These are phyloP conservation scores for Elaeis oleifera DNA, from an alignment of 202 grass and related monocot genomes.

Conservation along the genomic window DNA sequence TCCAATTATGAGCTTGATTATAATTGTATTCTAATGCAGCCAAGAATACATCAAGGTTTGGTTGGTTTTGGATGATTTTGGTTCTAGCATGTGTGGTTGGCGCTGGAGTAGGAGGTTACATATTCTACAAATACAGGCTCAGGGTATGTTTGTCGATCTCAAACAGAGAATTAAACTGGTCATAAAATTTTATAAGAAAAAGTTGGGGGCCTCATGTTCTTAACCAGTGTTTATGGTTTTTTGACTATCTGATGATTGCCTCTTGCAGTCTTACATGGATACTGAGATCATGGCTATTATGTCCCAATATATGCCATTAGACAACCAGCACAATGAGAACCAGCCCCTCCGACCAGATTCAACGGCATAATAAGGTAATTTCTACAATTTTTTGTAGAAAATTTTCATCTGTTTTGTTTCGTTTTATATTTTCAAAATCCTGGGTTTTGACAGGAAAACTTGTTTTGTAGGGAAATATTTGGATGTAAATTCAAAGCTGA, in stretches of 20 bases:
- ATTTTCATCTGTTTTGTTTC: slow-evolving; percentile 18
- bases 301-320: slow-evolving; percentile 89
- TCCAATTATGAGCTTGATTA: too few relatives aligned
- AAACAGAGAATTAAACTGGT: neutral
- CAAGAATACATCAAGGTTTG: slow-evolving; percentile 40
- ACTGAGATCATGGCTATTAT: slow-evolving; percentile 79
- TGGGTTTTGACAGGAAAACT: neutral
- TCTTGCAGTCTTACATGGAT: slow-evolving; percentile 77
- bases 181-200: too few relatives aligned
- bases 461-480: slow-evolving; percentile 1
- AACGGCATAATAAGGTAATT: slow-evolving; percentile 1
- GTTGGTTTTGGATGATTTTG: slow-evolving; percentile 40
- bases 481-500: neutral
- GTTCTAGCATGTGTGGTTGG: slow-evolving; percentile 56
- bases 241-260: neutral
- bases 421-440: neutral
- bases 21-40: slow-evolving; percentile 21
- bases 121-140: slow-evolving; percentile 93
- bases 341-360: slow-evolving; percentile 50
- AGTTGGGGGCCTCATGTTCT: too few relatives aligned
- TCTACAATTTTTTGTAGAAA: neutral
- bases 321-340: slow-evolving; percentile 46
- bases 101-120: slow-evolving; percentile 37
- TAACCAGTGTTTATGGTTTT: neutral
- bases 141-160: slow-evolving; percentile 36